Evolutionary conservation across 2,329 filamentous ascomycete genomes (phyloP), one percentile per base, ranked within the genome.

Genomic region (Aaosphaeria arxii): DNA sequence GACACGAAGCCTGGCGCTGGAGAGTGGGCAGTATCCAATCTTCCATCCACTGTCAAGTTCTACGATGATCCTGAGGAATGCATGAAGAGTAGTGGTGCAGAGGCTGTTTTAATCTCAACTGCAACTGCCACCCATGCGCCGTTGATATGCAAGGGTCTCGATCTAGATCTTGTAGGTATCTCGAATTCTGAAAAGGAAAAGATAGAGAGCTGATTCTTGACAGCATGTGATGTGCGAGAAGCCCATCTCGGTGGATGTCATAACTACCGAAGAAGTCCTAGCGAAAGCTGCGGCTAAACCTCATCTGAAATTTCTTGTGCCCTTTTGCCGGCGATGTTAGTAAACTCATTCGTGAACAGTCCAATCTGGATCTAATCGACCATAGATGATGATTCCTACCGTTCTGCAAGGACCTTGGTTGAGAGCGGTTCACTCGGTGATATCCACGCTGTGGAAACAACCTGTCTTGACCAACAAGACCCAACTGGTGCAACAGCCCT

Each of bases 201-300:
- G 17, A 24, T 24, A 24, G 17, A 24, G 17, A 24, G 17, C 17
- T 24, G 17, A 24, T 41, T 9, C 24, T n/a, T 41, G 9, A 9
- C 24, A 41, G 43, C 48, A 50, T 28, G 48, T 47, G 11, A 47
- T 50, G 48, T 47, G 44, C 45, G 48, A 50, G 38, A 47, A 50
- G 48, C 48, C 48, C 28, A 47, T 45, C 7, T 44, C 48, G 11
- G 45, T 50, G 13, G 48, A 47, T 13, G 36, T 50, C 31, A 13
- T 31, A 9, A 44, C 48, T 17, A 44, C 48, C 11, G 33, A 36
- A 29, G 30, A 36, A 24, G 48, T 44, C n/a, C 38, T 47, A 9
- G 33, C 33, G 33, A 9, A 36, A 3, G 9, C 33, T 9, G 33
- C 9, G 13, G 13, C 9, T 2, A 9, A 36, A 11, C 33, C 33